Evolutionary conservation across 768 basidiomycete genomes (phyloP).

Genomic region (Termitomyces sp.): DNA sequence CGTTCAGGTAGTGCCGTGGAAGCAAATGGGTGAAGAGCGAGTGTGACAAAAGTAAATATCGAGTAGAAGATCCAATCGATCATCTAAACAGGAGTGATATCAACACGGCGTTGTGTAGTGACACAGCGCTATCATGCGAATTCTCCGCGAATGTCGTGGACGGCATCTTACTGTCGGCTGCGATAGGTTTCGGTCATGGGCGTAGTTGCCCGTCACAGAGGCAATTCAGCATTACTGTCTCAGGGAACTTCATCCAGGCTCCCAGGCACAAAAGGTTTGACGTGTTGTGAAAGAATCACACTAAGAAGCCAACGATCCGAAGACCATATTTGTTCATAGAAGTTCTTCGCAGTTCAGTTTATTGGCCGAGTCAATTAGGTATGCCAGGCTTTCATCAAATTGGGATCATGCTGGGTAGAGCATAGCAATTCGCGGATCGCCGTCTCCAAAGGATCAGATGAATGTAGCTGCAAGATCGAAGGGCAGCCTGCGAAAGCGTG

Average conservation of each 20-base stretch:
- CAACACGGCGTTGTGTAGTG: background rate
- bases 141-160: constrained; percentile 2
- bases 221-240: background rate
- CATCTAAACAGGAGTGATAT: constrained; percentile 1
- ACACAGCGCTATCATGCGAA: background rate
- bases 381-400: background rate
- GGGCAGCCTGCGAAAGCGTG: background rate
- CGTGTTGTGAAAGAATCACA: background rate
- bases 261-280: background rate
- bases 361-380: background rate
- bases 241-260: background rate
- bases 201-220: background rate
- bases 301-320: background rate
- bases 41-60: background rate
- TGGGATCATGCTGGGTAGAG: background rate
- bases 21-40: background rate
- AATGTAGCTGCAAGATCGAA: background rate
- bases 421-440: background rate
- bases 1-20: background rate
- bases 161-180: background rate
- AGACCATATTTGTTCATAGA: background rate
- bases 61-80: background rate
- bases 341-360: background rate
- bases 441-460: background rate
- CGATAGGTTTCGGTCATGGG: background rate